These are phyloP conservation scores for Iris pallida DNA, from an alignment of 116 monocot species.

Conservation along the genomic window DNA sequence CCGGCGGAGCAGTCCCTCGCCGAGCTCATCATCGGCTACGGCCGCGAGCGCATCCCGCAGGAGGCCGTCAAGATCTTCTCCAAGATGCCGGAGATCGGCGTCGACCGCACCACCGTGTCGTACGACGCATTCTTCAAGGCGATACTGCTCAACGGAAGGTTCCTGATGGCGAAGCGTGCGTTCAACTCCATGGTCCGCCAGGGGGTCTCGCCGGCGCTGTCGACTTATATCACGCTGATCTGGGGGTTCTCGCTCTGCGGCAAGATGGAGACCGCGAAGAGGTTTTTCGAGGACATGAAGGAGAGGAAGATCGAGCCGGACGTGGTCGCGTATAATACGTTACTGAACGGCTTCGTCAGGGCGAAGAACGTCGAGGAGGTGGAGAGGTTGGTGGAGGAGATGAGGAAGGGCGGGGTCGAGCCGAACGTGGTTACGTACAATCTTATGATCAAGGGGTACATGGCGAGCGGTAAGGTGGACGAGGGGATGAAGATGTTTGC, in stretches of 20 bases:
- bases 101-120: conserved; percentile 43
- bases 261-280: conserved; percentile 62
- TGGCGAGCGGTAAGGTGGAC: conserved; percentile 30
- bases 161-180: conserved; percentile 70
- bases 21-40: conserved; percentile 64
- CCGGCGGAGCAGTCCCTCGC: conserved; percentile 45
- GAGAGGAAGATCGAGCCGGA: conserved; percentile 51
- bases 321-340: conserved; percentile 63
- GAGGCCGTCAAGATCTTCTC: conserved; percentile 82
- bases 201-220: conserved; percentile 35
- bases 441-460: conserved; percentile 73
- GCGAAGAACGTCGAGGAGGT: conserved; percentile 60
- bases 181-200: conserved; percentile 78
- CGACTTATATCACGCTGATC: conserved; percentile 72
- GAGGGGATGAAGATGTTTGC: conserved; percentile 48
- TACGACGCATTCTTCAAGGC: conserved; percentile 90
- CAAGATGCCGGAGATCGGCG: conserved; percentile 61
- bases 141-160: conserved; percentile 66
- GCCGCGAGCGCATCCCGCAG: conserved; percentile 65
- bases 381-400: conserved; percentile 59
- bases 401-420: conserved; percentile 13
- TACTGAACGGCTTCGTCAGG: conserved; percentile 69
- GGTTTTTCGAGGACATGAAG: conserved; percentile 78
- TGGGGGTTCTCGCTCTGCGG: conserved; percentile 88
- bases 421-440: conserved; percentile 70